A percentile compares a stretch with the other conserved stretches of the same genome.
phyloP scores from a whole-genome alignment of 306 rosid genomes.

The Pyrus pyrifolia region DNA sequence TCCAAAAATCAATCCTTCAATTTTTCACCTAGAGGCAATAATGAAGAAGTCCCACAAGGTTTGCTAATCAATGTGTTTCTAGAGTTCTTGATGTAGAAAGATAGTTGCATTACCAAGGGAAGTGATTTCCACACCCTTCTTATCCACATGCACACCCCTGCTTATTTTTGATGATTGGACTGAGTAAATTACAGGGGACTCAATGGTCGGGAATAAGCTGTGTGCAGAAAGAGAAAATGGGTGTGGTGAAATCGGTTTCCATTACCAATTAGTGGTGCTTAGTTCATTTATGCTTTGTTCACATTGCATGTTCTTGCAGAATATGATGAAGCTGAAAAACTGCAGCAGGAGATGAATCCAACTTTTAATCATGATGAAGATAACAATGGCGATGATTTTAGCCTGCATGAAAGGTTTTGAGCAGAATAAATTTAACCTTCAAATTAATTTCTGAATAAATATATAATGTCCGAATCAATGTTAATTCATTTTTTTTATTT shows the following conservation, averaged over 20 bases:
- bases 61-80: conserved; percentile 10
- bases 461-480: neutral
- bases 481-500: neutral
- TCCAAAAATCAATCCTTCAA: conserved; percentile 30
- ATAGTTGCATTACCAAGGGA: too few relatives aligned
- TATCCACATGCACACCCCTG: too few relatives aligned
- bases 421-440: neutral
- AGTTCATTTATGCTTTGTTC: conserved; percentile 6
- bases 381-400: conserved; percentile 21
- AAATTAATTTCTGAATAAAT: neutral
- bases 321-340: conserved; percentile 15
- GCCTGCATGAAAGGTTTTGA: conserved; percentile 38
- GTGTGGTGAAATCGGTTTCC: neutral
- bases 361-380: conserved; percentile 13
- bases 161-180: too few relatives aligned
- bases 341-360: conserved; percentile 29
- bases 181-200: neutral
- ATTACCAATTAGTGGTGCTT: neutral
- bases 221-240: neutral
- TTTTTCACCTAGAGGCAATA: conserved; percentile 32
- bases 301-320: conserved; percentile 14
- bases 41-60: conserved; percentile 49
- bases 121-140: neutral
- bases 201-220: neutral
- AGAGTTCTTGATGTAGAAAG: neutral